These are phyloP conservation scores for Aspergillus ostianus DNA, from an alignment of 495 filamentous ascomycete species.

Conservation along the genomic window DNA sequence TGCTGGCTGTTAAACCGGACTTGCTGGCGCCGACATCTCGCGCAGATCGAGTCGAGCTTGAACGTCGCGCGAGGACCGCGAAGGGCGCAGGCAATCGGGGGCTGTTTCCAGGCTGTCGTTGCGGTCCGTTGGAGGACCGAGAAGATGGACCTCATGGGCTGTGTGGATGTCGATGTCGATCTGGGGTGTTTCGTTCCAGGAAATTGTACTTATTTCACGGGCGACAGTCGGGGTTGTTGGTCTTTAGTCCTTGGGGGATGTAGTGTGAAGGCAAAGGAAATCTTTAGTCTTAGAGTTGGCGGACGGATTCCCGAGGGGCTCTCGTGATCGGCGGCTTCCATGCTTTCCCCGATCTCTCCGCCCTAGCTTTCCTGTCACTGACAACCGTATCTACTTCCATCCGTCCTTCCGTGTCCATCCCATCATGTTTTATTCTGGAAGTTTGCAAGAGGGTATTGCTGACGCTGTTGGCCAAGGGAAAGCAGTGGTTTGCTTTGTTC, in stretches of 20 bases:
- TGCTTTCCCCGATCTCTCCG: conserved; percentile 8
- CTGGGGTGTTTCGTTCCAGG: background rate
- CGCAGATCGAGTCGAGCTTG: conserved; percentile 36
- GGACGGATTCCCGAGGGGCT: conserved; percentile 6
- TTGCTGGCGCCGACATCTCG: conserved; percentile 40
- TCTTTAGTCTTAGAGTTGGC: too few relatives aligned
- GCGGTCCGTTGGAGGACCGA: conserved; percentile 29
- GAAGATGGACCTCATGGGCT: conserved; percentile 34
- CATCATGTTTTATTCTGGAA: conserved; percentile 76
- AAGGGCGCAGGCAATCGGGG: conserved; percentile 19
- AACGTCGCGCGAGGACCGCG: conserved; percentile 19
- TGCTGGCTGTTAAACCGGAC: conserved; percentile 25
- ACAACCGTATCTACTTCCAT: conserved; percentile 15
- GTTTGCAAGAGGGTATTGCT: conserved; percentile 73
- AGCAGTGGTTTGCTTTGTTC: conserved; percentile 67
- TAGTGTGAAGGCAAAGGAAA: background rate
- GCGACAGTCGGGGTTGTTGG: background rate
- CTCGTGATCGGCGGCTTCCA: conserved; percentile 9
- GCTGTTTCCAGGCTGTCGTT: conserved; percentile 22
- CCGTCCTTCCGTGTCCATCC: background rate
- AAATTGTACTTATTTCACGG: background rate
- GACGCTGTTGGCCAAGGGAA: conserved; percentile 66
- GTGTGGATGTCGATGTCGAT: background rate
- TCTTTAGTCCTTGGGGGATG: background rate
- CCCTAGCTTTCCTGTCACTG: conserved; percentile 3